These are phyloP conservation scores for Melanomma pulvis-pyrius DNA, from an alignment of 495 filamentous ascomycete genomes.

Conservation along the genomic window DNA sequence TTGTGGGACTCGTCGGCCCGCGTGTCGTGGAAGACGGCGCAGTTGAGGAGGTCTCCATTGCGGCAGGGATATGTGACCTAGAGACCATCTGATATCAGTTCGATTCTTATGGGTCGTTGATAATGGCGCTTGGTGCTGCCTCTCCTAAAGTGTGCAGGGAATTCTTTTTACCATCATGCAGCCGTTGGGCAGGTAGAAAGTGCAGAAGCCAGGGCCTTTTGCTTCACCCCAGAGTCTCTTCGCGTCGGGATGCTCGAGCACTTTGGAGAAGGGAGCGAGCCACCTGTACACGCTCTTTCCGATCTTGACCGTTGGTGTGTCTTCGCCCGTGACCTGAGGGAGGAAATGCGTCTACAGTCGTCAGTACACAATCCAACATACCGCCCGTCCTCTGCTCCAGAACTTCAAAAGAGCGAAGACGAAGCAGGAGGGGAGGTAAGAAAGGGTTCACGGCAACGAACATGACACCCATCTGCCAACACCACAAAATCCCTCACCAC, in stretches of 20 bases:
- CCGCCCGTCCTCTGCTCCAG: neutral
- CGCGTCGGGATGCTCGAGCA: slow-evolving; percentile 9
- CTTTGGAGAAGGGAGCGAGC: slow-evolving; percentile 12
- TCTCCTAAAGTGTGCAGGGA: too few relatives aligned
- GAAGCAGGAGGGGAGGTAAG: too few relatives aligned
- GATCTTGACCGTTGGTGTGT: slow-evolving; percentile 8
- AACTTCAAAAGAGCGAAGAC: neutral
- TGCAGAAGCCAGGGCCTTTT: slow-evolving; percentile 14
- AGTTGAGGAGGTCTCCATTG: slow-evolving; percentile 6
- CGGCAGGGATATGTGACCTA: slow-evolving; percentile 28
- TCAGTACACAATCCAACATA: neutral
- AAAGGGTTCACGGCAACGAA: neutral
- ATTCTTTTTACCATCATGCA: slow-evolving; percentile 16
- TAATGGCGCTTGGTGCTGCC: too few relatives aligned
- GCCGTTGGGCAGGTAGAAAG: neutral
- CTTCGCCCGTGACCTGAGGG: neutral
- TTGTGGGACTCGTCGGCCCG: slow-evolving; percentile 10
- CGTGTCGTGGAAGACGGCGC: slow-evolving; percentile 28
- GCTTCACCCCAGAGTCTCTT: slow-evolving; percentile 1
- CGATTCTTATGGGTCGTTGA: too few relatives aligned
- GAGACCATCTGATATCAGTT: too few relatives aligned
- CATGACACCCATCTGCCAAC: slow-evolving; percentile 56
- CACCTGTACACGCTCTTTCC: slow-evolving; percentile 17
- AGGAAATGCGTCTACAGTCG: slow-evolving; percentile 31
- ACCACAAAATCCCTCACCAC: slow-evolving; percentile 52